Evolutionary conservation across 805 yeast species (phyloP), one percentile per base, ranked within the genome.

Genomic region (Cyberlindnera galapagoensis): DNA sequence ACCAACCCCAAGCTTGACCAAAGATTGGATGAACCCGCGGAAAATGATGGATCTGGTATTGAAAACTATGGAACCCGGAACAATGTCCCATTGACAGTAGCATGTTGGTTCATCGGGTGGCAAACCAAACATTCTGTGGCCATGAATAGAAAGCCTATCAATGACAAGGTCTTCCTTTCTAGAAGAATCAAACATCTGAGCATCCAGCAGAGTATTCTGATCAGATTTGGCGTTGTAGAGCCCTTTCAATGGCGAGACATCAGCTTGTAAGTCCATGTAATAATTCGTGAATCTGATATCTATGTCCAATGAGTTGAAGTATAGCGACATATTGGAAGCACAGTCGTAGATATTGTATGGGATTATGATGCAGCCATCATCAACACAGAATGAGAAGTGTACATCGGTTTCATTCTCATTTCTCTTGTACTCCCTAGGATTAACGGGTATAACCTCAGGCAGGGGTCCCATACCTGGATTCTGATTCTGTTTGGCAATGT

Each of bases 41-140:
- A 76, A 16, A 36, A 74, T 67, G 4, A 46, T 36, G 0, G 76
- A 62, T 8, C 66, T 58, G 1, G 83, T 71, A 35, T 74, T 67
- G 9, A 84, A 56, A 1, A 45, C 35, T 5, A 87, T 58, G 5
- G 61, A 63, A 8, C 88, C 94, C 1, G 80, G 51, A 18, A 70
- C 73, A 44, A 92, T 74, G 38, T 81, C 88, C 98, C 98, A 92
- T 38, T 83, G 79, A 48, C 96, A 87, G 42, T 73, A 76, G 51
- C 84, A 92, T 0, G 97, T 85, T 1, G 90, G 86, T 51, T 85
- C 94, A 7, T 67, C 62, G 0, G 97, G 97, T 0, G 95, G 95
- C 3, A 86, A 52, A 0, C 98, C 98, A 62, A 86, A 86, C 78
- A 88, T 76, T 48, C 97, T 67, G 54, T 90, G 95, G 1, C 95